These are phyloP conservation scores for Celoporthe dispersa DNA, from an alignment of 2,329 filamentous ascomycete genomes.

Conservation along the genomic window DNA sequence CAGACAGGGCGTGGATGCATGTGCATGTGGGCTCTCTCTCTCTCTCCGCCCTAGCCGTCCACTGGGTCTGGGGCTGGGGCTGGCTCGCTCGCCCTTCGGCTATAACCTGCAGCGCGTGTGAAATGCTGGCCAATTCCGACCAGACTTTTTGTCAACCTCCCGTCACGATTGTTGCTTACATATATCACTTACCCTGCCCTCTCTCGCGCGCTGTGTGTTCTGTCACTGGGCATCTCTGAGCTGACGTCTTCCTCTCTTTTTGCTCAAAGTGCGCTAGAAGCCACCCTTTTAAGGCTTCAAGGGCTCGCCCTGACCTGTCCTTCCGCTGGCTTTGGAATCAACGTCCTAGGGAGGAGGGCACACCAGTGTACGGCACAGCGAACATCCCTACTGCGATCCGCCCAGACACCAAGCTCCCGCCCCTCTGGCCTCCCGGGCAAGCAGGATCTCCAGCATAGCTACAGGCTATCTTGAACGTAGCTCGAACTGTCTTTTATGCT, in stretches of 20 bases:
- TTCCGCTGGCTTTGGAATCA: not conserved
- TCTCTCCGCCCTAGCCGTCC: not conserved
- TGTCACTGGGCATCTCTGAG: not conserved
- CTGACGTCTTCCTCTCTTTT: not conserved
- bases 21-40: not conserved
- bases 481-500: slow-evolving; percentile 13
- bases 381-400: not conserved
- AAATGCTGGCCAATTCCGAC: slow-evolving; percentile 8
- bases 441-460: not conserved
- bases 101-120: not conserved
- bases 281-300: not conserved
- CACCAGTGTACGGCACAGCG: not conserved
- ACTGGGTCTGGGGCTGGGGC: not conserved
- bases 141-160: not conserved
- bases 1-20: not conserved
- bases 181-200: not conserved
- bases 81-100: slow-evolving; percentile 11
- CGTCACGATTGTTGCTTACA: not conserved
- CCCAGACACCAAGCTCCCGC: not conserved
- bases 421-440: not conserved
- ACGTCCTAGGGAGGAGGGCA: not conserved
- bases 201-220: not conserved
- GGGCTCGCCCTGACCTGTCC: not conserved
- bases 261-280: not conserved
- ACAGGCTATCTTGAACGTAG: not conserved